Conservation (phyloP, 2,329 filamentous ascomycete genomes). For the Epichloe glyceriae region DNA sequence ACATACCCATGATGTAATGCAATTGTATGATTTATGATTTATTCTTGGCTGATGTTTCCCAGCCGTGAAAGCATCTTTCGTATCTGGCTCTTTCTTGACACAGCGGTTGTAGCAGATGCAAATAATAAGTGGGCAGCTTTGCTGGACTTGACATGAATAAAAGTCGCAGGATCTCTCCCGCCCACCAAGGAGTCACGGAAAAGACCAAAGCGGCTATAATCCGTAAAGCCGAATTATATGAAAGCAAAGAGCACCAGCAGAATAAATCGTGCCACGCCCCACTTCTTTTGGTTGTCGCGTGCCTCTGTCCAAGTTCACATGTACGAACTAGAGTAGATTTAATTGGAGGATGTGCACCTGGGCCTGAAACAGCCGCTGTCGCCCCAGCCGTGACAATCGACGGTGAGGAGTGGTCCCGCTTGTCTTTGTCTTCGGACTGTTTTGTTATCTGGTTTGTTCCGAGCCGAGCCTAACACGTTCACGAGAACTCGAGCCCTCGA, state of each 20-base stretch:
- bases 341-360: neutral
- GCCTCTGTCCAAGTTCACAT: too few relatives aligned
- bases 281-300: too few relatives aligned
- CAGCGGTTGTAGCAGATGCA: neutral
- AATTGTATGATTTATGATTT: too few relatives aligned
- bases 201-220: neutral
- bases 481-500: neutral
- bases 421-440: too few relatives aligned
- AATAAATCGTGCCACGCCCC: too few relatives aligned
- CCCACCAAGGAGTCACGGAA: neutral
- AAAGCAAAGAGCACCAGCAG: too few relatives aligned
- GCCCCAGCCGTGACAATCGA: neutral
- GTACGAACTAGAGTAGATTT: neutral
- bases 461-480: too few relatives aligned
- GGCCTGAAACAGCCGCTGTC: conserved; percentile 10
- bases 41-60: too few relatives aligned
- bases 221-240: neutral
- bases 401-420: neutral
- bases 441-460: too few relatives aligned
- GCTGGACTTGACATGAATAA: neutral
- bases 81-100: neutral
- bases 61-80: neutral
- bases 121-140: neutral
- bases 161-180: neutral
- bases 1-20: too few relatives aligned